phyloP scores from a whole-genome alignment of 2,329 filamentous ascomycete genomes.

The Fusarium pseudograminearum region DNA sequence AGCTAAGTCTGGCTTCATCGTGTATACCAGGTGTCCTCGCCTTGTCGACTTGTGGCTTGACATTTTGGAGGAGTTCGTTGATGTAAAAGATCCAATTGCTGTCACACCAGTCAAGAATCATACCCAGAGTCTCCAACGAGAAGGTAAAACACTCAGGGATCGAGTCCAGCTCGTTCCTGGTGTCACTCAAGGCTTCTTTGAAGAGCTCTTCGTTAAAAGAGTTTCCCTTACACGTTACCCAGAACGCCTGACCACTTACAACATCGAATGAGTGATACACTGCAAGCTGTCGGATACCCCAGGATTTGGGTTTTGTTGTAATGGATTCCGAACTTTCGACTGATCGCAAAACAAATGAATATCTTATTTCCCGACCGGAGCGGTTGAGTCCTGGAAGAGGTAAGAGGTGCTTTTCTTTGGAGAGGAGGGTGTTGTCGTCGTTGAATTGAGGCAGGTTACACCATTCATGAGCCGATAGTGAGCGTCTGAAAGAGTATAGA shows the following conservation, averaged over 20 bases:
- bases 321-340: conserved; percentile 20
- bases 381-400: conserved; percentile 4
- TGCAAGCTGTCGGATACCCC: conserved; percentile 27
- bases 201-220: conserved; percentile 5
- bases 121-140: conserved; percentile 6
- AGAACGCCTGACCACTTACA: neutral
- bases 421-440: conserved; percentile 28
- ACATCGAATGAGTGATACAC: conserved; percentile 37
- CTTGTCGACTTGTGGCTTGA: conserved; percentile 2
- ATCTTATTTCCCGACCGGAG: conserved; percentile 32
- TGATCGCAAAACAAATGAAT: conserved; percentile 31
- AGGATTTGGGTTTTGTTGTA: neutral
- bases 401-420: neutral
- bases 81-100: conserved; percentile 33
- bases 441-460: conserved; percentile 29
- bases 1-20: neutral
- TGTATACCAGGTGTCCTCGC: conserved; percentile 8
- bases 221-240: conserved; percentile 34
- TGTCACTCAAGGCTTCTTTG: conserved; percentile 1
- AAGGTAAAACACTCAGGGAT: neutral
- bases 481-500: conserved; percentile 21
- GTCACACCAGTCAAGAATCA: conserved; percentile 36
- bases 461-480: conserved; percentile 1
- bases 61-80: conserved; percentile 15
- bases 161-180: neutral